A percentile compares a stretch with the other conserved stretches of the same genome.
Conservation (phyloP, 805 yeast species). For the Ogataea saltuana region DNA sequence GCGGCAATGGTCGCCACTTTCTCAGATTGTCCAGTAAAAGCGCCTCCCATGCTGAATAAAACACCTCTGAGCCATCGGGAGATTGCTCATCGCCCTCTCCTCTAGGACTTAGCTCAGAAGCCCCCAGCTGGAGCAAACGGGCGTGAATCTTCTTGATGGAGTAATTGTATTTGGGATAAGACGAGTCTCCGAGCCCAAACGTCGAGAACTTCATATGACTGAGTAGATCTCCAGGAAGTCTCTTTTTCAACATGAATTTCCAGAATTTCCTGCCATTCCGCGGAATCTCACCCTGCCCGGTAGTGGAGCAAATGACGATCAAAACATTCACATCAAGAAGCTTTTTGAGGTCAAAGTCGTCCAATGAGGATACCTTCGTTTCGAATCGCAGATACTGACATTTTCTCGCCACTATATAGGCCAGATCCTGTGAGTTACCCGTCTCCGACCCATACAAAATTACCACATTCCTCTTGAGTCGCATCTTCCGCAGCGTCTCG, state of each 20-base stretch:
- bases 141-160: slow-evolving; percentile 84
- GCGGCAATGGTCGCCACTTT: slow-evolving; percentile 38
- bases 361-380: slow-evolving; percentile 53
- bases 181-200: slow-evolving; percentile 92
- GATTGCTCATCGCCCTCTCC: slow-evolving; percentile 90
- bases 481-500: slow-evolving; percentile 14
- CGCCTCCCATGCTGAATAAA: slow-evolving; percentile 72
- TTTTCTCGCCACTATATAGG: slow-evolving; percentile 57
- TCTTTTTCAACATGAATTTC: slow-evolving; percentile 67
- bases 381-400: slow-evolving; percentile 54
- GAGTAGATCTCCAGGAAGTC: slow-evolving; percentile 59
- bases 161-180: slow-evolving; percentile 84
- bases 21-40: slow-evolving; percentile 41
- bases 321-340: slow-evolving; percentile 50
- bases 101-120: slow-evolving; percentile 63
- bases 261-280: slow-evolving; percentile 72
- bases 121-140: slow-evolving; percentile 81
- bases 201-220: slow-evolving; percentile 64
- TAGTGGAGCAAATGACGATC: slow-evolving; percentile 76
- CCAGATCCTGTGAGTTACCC: slow-evolving; percentile 87
- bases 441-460: slow-evolving; percentile 91
- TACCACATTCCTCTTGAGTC: slow-evolving; percentile 39
- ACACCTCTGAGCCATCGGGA: slow-evolving; percentile 74
- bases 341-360: slow-evolving; percentile 57
- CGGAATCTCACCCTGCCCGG: slow-evolving; percentile 96